Evolutionary conservation across 2,329 filamentous ascomycete species (phyloP), one percentile per base, ranked within the genome.

Genomic region (Colletotrichum lentis): DNA sequence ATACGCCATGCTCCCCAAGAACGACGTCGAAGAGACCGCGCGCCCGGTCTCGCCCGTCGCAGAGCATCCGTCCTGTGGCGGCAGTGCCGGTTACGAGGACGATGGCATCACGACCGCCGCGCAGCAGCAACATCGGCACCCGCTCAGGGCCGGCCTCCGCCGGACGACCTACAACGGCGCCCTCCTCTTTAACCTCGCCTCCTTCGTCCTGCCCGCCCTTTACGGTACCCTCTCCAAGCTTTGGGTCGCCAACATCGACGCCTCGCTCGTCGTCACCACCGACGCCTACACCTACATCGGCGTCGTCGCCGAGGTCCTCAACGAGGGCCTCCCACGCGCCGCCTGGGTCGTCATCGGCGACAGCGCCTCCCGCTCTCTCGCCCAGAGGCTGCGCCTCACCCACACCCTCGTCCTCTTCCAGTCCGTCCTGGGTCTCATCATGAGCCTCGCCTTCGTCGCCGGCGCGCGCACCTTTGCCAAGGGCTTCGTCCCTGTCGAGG

Each of bases 291-390:
- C 88, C 0, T 93, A 93, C 75, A 91, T 93, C 68, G 83, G 85
- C 24, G 84, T 88, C 0, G 81, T 92, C 0, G 86, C 85, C 1
- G 88, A 93, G 74, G 89, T 91, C 0, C 76, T 93, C 18, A 93
- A 93, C 71, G 90, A 93, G 74, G 90, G 90, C 0, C 84, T 93
- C 0, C 90, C 90, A 0, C 83, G 90, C 27, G 87, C 89, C 0
- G 83, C 89, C 0, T 93, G 88, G 86, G 81, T 89, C 7, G 84
- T 91, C 64, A 91, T 93, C 65, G 90, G 88, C 8, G 89, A 93
- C 76, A 84, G 83, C 35, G 77, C 85, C 0, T 86, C 84, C 0
- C 83, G 88, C 1, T 79, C 80, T 0, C 74, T 84, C 0, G 67
- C 77, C 0, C 80, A 85, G 14, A 83, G 90, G 0, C 77, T 92